Conservation (phyloP, 352 stramenopile species). For the Phytophthora ramorum region DNA sequence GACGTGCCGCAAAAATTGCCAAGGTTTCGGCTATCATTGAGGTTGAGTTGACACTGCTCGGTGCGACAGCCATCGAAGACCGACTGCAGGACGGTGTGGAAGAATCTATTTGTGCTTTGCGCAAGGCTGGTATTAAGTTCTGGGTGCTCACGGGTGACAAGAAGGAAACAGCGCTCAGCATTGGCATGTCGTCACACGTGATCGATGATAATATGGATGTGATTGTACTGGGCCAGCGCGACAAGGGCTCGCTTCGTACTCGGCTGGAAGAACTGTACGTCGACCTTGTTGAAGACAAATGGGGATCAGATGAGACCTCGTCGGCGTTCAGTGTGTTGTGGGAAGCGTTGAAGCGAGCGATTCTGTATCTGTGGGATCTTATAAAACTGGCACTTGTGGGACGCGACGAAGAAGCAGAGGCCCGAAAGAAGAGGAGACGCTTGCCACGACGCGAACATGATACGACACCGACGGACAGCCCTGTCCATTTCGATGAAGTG, state of each 20-base stretch:
- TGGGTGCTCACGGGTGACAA: slow-evolving; percentile 96
- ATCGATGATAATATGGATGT: slow-evolving; percentile 93
- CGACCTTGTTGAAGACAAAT: slow-evolving; percentile 89
- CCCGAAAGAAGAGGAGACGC: slow-evolving; percentile 72
- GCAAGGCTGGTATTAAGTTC: slow-evolving; percentile 95
- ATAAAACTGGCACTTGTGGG: slow-evolving; percentile 75
- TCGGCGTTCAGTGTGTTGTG: slow-evolving; percentile 78
- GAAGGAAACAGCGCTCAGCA: slow-evolving; percentile 88
- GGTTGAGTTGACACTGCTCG: slow-evolving; percentile 86
- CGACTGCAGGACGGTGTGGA: slow-evolving; percentile 93
- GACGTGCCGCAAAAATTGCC: slow-evolving; percentile 76
- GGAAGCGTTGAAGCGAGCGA: slow-evolving; percentile 76
- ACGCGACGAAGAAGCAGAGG: slow-evolving; percentile 73
- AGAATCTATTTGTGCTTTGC: slow-evolving; percentile 92
- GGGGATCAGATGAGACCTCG: slow-evolving; percentile 84
- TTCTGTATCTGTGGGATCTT: slow-evolving; percentile 72
- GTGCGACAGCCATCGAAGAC: slow-evolving; percentile 94
- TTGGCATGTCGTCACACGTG: slow-evolving; percentile 90
- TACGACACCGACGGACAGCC: slow-evolving; percentile 39
- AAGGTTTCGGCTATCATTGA: slow-evolving; percentile 86
- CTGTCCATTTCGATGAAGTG: slow-evolving; percentile 72
- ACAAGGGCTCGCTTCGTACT: slow-evolving; percentile 77
- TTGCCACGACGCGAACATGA: slow-evolving; percentile 63
- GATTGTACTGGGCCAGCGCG: slow-evolving; percentile 83
- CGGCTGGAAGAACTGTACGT: slow-evolving; percentile 88